These are phyloP conservation scores for Cercophora scortea DNA, from an alignment of 495 filamentous ascomycete species.

Conservation along the genomic window DNA sequence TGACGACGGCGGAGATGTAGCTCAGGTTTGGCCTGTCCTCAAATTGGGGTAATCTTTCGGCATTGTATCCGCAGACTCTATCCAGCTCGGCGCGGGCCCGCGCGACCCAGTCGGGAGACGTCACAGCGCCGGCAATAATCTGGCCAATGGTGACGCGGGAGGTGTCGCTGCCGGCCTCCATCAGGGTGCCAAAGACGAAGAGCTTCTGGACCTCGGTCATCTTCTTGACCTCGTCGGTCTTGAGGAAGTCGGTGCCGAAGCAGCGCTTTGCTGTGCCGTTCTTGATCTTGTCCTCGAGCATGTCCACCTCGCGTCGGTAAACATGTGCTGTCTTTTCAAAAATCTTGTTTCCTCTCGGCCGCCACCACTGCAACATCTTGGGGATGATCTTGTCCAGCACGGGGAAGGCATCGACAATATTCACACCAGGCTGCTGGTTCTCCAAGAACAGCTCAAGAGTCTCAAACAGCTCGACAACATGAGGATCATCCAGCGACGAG, in stretches of 20 bases:
- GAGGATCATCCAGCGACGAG: conserved; percentile 16
- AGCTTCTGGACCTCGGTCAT: neutral
- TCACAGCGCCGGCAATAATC: conserved; percentile 27
- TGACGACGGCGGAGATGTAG: conserved; percentile 41
- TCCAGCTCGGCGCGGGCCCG: conserved; percentile 33
- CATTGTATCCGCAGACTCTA: conserved; percentile 22
- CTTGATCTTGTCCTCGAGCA: neutral
- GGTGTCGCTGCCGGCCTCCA: conserved; percentile 40
- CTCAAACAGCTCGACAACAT: conserved; percentile 11
- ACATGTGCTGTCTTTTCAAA: neutral
- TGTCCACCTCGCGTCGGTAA: neutral
- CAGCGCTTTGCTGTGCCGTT: neutral
- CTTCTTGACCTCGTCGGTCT: neutral
- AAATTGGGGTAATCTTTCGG: conserved; percentile 30
- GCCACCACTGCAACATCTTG: neutral
- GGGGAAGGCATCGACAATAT: neutral
- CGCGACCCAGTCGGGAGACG: conserved; percentile 20
- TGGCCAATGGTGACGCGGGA: conserved; percentile 31
- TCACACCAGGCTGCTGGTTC: neutral
- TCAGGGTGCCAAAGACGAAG: conserved; percentile 20
- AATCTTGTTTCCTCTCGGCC: neutral
- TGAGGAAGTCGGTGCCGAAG: neutral
- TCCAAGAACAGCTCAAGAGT: neutral
- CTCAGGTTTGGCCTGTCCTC: conserved; percentile 40
- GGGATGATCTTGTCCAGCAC: neutral